Base-by-base conservation (phyloP, 805 yeast species). In the Nakazawaea siamensis region DNA sequence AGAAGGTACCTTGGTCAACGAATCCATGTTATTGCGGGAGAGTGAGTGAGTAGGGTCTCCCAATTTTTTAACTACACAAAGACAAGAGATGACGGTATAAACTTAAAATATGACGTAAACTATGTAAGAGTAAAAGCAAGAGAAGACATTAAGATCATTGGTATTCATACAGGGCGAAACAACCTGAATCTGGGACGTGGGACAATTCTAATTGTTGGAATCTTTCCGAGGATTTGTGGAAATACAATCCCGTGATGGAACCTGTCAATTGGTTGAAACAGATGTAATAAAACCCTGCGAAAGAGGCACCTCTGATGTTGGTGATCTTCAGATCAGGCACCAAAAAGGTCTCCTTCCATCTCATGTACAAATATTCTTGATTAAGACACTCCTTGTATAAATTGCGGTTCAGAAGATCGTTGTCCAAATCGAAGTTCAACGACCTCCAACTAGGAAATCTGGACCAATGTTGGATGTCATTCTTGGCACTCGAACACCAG, bases 341-440 rank as follows among this genome's bases (percentile, higher is more conserved):
- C 41, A 88, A 58, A 50, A 86, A 86, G 48, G 77, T 73, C 55
- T 88, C 97, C 58, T 88, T 88, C 97, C 97, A 88, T 45, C 96
- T 68, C 96, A 88, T 88, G 52, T 76, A 88, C 5, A 88, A 57
- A 47, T 61, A 69, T 39, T 76, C 68, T 42, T 66, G 58, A 31
- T 61, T 44, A 4, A 55, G 32, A 18, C 50, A 44, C 26, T 45
- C 43, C 10, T 48, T 24, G 40, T 58, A 57, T 9, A 49, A 43
- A 12, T 46, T 38, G 10, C 37, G 19, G 36, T 55, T 54, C 16
- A 37, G 49, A 3, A 41, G 34, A 34, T 58, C 60, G 35, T 57
- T 49, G 5, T 51, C 55, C 6, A 47, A 27, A 42, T 57, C 47
- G 31, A 57, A 48, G 18, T 54, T 47, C 11, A 59, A 40, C 24